Evolutionary conservation across 768 basidiomycete genomes (phyloP).

Genomic region (Kwoniella europaea): DNA sequence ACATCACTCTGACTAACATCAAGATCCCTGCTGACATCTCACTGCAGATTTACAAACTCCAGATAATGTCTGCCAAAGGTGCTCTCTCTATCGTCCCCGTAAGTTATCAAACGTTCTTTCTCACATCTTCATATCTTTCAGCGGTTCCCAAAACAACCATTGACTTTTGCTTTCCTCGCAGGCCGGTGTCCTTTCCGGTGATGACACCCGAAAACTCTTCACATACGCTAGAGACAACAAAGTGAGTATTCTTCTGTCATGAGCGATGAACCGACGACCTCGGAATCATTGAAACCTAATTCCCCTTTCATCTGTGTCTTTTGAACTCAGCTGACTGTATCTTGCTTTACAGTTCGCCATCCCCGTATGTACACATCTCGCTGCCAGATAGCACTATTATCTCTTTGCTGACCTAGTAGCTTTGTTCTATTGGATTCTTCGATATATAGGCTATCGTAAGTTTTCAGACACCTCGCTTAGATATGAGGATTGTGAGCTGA

Average conservation of each 20-base stretch:
- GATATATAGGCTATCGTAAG: constrained; percentile 58
- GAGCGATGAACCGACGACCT: neutral
- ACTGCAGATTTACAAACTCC: constrained; percentile 5
- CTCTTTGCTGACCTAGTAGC: neutral
- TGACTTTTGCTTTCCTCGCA: constrained; percentile 50
- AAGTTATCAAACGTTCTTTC: constrained; percentile 32
- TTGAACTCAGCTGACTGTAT: neutral
- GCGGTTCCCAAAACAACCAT: neutral
- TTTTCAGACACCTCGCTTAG: constrained; percentile 42
- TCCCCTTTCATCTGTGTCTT: constrained; percentile 27
- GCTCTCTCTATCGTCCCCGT: constrained; percentile 59
- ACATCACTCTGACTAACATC: no score
- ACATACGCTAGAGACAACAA: constrained; percentile 88
- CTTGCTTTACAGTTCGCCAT: constrained; percentile 59
- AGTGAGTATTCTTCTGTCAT: constrained; percentile 61
- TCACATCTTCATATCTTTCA: neutral
- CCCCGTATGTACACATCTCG: constrained; percentile 54
- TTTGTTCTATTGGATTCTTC: neutral
- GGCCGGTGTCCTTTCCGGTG: constrained; percentile 95
- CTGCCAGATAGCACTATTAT: constrained; percentile 2
- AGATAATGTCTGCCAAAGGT: constrained; percentile 54
- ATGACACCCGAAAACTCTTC: constrained; percentile 92
- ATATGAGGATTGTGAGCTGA: neutral
- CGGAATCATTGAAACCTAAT: neutral
- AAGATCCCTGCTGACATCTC: neutral